Base-by-base conservation (phyloP, 179 eudicot species). In the Gypsophila paniculata region DNA sequence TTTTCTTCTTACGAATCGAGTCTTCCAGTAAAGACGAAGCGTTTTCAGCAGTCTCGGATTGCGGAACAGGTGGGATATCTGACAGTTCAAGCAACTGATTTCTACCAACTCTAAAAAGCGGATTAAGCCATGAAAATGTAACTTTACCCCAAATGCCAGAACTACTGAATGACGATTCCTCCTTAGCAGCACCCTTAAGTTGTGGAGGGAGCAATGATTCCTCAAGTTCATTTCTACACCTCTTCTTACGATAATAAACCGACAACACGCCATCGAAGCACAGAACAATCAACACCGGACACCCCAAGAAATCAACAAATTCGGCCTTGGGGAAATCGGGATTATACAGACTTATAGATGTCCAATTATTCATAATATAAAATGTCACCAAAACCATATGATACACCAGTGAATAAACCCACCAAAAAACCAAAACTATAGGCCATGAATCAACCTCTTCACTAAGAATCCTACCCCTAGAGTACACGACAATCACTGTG, bases 51-150 rank as follows among this genome's bases (percentile, higher is more conserved):
- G 88, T 79, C 80, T 91, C 97, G 2, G 92, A 81, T 10, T 44
- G 74, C 61, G 94, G 96, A 81, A 90, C 71, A 6, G 81, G 67
- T 49, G 97, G 97, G 36, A 91, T 79, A 61, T 91, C 81, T 18
- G 77, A 68, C 19, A 82, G 52, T 57, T 85, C 91, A 29, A 93
- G 85, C 76, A 85, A 84, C 60, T 83, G 81, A 34, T n/a, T 71
- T 18, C 82, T 81, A 36, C 98, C 97, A 73, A 54, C 79, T 72
- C 83, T 73, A 48, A 93, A 89, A 22, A 93, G 81, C 26, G 96
- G 96, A 69, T 88, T 93, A 17, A 91, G 91, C 98, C 97, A 91
- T 8, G 75, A 79, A 42, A 93, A 93, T 6, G 93, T 82, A 32
- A 89, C 68, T 68, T 73, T 79, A 72, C 90, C 83, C 91, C 88